These are phyloP conservation scores for Spathaspora gorwiae DNA, from an alignment of 805 yeast genomes.

Conservation along the genomic window DNA sequence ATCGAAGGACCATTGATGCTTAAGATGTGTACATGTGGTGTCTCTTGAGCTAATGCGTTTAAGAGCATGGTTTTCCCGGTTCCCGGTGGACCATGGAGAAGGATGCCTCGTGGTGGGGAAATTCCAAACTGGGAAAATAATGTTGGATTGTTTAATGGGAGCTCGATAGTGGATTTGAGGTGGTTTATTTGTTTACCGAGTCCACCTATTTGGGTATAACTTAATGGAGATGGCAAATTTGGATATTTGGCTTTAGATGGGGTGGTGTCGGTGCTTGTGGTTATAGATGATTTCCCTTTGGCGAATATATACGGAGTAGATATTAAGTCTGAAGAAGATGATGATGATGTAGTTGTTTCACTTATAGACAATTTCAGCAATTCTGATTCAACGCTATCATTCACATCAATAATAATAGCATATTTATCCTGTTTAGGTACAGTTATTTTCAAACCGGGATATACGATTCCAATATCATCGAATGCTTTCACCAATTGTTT, in stretches of 20 bases:
- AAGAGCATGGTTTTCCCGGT: slow-evolving; percentile 92
- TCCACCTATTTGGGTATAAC: slow-evolving; percentile 73
- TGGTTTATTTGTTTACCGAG: slow-evolving; percentile 55
- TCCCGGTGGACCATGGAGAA: slow-evolving; percentile 95
- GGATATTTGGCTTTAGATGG: slow-evolving; percentile 34
- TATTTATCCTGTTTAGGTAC: slow-evolving; percentile 1
- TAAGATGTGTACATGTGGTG: slow-evolving; percentile 71
- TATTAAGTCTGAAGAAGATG: slow-evolving; percentile 13
- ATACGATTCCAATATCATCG: slow-evolving; percentile 54
- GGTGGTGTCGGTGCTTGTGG: background rate
- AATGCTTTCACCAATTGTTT: slow-evolving; percentile 34
- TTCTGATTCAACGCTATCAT: slow-evolving; percentile 28
- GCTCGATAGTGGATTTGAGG: slow-evolving; percentile 63
- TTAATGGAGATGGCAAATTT: slow-evolving; percentile 36
- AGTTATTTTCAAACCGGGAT: slow-evolving; percentile 46
- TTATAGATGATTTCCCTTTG: slow-evolving; percentile 13
- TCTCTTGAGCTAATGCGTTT: slow-evolving; percentile 72
- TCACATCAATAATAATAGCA: slow-evolving; percentile 25
- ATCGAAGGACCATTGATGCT: slow-evolving; percentile 88
- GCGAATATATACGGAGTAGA: slow-evolving; percentile 48
- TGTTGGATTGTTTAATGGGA: slow-evolving; percentile 76
- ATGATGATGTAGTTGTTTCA: slow-evolving; percentile 10
- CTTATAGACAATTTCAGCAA: slow-evolving; percentile 32
- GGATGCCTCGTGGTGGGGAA: slow-evolving; percentile 88
- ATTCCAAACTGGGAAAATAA: slow-evolving; percentile 82